Conservation (phyloP, 139 green algal species). For the Chlorella sp. region DNA sequence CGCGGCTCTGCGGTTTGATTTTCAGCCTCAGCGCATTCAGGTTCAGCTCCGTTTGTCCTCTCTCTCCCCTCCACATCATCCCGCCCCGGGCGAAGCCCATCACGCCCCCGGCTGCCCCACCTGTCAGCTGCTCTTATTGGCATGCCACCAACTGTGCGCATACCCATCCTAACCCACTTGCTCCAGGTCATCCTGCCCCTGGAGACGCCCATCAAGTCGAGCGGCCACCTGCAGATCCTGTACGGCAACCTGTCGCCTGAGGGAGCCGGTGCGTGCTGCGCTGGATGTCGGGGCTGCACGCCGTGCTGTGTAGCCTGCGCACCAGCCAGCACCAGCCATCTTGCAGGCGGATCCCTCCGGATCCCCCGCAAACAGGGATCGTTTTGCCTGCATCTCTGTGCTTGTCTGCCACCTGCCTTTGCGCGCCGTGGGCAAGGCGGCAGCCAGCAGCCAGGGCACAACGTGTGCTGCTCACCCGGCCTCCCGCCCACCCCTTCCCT, state of each 20-base stretch:
- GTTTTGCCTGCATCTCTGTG: too few relatives aligned
- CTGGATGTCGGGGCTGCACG: neutral
- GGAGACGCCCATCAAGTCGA: slow-evolving; percentile 90
- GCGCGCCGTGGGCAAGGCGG: too few relatives aligned
- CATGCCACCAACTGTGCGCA: too few relatives aligned
- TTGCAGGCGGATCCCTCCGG: too few relatives aligned
- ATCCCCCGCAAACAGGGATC: too few relatives aligned
- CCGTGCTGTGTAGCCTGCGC: too few relatives aligned
- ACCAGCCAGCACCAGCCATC: too few relatives aligned
- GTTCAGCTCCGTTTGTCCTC: neutral
- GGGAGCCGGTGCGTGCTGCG: slow-evolving; percentile 60
- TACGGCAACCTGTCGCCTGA: slow-evolving; percentile 97
- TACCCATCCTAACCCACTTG: neutral
- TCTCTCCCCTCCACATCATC: neutral
- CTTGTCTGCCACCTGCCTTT: too few relatives aligned
- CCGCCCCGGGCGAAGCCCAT: neutral
- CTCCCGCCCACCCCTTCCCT: neutral
- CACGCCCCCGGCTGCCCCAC: neutral
- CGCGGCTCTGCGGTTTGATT: too few relatives aligned
- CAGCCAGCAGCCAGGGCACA: too few relatives aligned
- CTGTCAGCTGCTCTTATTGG: too few relatives aligned
- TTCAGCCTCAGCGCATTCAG: too few relatives aligned
- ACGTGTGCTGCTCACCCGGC: neutral
- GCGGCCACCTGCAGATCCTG: slow-evolving; percentile 83
- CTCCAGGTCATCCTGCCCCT: slow-evolving; percentile 84